These are phyloP conservation scores for Nakazawaea anatomiae DNA, from an alignment of 805 yeast genomes.

Conservation along the genomic window DNA sequence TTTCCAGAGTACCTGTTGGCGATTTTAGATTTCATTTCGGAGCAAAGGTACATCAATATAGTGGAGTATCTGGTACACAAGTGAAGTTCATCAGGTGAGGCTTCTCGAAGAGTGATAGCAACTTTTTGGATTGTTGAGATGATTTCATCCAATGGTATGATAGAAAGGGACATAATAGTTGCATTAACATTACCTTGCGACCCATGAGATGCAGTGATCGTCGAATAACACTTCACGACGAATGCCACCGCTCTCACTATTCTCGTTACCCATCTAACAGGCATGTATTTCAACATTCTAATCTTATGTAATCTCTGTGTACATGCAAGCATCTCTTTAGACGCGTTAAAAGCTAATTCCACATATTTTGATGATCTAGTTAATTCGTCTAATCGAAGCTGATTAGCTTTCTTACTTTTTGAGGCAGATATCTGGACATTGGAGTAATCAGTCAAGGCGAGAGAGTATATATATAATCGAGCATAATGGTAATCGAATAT, in stretches of 20 bases:
- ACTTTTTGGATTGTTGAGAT: slow-evolving; percentile 61
- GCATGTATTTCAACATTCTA: slow-evolving; percentile 67
- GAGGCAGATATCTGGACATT: slow-evolving; percentile 26
- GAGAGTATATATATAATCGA: slow-evolving; percentile 74
- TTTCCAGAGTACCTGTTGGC: slow-evolving; percentile 21
- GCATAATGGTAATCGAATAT: slow-evolving; percentile 83
- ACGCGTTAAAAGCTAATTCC: slow-evolving; percentile 77
- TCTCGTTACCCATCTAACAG: slow-evolving; percentile 88
- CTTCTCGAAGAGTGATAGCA: slow-evolving; percentile 69
- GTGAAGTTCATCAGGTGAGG: slow-evolving; percentile 87
- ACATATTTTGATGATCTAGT: slow-evolving; percentile 71
- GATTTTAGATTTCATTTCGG: slow-evolving; percentile 49
- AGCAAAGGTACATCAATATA: slow-evolving; percentile 67
- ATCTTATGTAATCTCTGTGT: slow-evolving; percentile 65
- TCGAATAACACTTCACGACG: slow-evolving; percentile 76
- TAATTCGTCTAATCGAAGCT: slow-evolving; percentile 60
- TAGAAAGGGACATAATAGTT: slow-evolving; percentile 50
- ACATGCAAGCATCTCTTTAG: slow-evolving; percentile 68
- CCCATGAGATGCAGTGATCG: slow-evolving; percentile 35
- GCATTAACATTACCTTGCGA: slow-evolving; percentile 26
- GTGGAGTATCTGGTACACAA: slow-evolving; percentile 75
- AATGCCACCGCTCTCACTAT: slow-evolving; percentile 87
- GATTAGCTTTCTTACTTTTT: slow-evolving; percentile 17
- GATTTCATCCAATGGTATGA: slow-evolving; percentile 68
- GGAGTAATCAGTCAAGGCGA: slow-evolving; percentile 57